Evolutionary conservation across 441 rosid species (phyloP).

Genomic region (Geranium incanum): DNA sequence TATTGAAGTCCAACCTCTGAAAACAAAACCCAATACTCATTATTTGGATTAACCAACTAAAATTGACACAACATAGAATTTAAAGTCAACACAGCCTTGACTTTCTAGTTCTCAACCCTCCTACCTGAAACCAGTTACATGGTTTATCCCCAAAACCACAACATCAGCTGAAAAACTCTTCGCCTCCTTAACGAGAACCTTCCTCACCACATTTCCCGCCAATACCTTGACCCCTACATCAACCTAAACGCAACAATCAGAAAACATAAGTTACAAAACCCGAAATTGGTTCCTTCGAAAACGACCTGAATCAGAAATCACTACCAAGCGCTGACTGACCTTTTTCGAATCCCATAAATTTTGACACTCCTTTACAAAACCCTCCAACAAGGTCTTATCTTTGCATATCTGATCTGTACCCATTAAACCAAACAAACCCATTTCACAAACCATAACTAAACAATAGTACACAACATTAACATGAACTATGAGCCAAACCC

Average conservation of each 20-base stretch:
- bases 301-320: not conserved
- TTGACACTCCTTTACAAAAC: constrained; percentile 47
- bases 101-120: constrained; percentile 2
- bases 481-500: not conserved
- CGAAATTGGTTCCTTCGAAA: not conserved
- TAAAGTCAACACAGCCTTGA: constrained; percentile 7
- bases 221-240: constrained; percentile 47
- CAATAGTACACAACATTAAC: not conserved
- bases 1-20: constrained; percentile 40
- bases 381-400: constrained; percentile 42
- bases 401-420: constrained; percentile 42
- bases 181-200: constrained; percentile 59
- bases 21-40: constrained; percentile 23
- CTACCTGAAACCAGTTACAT: constrained; percentile 46
- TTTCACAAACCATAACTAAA: constrained; percentile 4
- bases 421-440: not conserved
- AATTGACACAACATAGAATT: constrained; percentile 9
- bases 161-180: constrained; percentile 43
- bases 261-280: not conserved
- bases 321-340: constrained; percentile 31
- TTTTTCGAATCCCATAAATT: constrained; percentile 59
- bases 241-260: constrained; percentile 37
- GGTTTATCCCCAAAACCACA: constrained; percentile 56
- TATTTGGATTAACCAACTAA: constrained; percentile 7
- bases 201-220: constrained; percentile 47